Conservation (phyloP, 2,329 filamentous ascomycete species). For the Coniochaeta prunicola region DNA sequence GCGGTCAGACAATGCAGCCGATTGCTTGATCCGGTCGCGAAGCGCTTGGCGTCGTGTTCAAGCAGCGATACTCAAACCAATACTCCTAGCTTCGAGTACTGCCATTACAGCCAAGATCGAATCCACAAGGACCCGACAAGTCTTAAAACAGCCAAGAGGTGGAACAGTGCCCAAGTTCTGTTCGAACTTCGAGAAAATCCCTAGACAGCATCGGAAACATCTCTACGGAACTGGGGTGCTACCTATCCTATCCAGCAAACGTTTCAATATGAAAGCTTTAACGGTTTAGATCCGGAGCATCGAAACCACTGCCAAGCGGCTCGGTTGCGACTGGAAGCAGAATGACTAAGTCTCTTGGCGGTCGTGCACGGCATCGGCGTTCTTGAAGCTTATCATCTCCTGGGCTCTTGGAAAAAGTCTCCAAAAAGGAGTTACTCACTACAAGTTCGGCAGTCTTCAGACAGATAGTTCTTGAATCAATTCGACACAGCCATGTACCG, state of each 20-base stretch:
- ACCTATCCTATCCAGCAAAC: slow-evolving; percentile 2
- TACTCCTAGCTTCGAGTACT: not conserved
- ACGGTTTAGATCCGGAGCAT: not conserved
- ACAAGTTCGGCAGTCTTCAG: not conserved
- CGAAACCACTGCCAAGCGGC: not conserved
- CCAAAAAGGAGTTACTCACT: no score
- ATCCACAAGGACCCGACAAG: slow-evolving; percentile 7
- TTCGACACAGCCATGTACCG: not conserved
- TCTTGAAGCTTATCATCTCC: no score
- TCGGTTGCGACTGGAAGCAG: not conserved
- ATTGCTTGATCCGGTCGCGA: not conserved
- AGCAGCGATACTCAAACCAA: not conserved
- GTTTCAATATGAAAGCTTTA: not conserved
- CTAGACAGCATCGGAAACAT: not conserved
- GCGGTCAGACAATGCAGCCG: not conserved
- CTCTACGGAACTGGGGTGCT: not conserved
- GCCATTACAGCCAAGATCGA: slow-evolving; percentile 1
- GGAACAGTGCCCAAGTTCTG: slow-evolving; percentile 6
- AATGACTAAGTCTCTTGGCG: not conserved
- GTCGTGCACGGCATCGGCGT: no score
- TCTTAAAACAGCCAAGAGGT: slow-evolving; percentile 11
- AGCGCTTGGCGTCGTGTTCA: not conserved
- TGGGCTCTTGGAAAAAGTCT: no score
- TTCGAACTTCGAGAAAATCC: slow-evolving; percentile 1
- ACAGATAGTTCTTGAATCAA: not conserved